Percentiles rank a stretch among this genome's conserved stretches.
phyloP scores from a whole-genome alignment of 2,329 filamentous ascomycete genomes.

The Pseudogymnoascus sp. region DNA sequence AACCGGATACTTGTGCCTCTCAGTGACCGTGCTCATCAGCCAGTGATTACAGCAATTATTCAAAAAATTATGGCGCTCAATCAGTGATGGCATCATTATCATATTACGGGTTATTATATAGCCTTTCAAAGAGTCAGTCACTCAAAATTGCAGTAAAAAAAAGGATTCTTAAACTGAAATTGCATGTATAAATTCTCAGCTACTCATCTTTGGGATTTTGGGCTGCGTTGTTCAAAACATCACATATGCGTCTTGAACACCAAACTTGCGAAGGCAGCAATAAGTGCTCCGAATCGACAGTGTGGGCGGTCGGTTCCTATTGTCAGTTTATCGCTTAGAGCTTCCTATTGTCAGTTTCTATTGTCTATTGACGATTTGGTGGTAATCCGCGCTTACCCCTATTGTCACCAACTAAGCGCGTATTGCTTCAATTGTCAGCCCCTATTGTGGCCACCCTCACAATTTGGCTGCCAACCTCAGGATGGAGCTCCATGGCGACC shows the following conservation, averaged over 20 bases:
- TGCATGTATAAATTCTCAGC: not conserved
- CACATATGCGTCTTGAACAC: not conserved
- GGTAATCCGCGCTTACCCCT: not conserved
- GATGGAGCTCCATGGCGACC: not conserved
- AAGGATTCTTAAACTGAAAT: not conserved
- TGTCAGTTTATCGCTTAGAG: not conserved
- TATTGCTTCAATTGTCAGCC: not conserved
- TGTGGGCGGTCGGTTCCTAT: not conserved
- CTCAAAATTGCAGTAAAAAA: not conserved
- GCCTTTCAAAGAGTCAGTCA: not conserved
- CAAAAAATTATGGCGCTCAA: too few relatives aligned
- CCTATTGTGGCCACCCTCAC: not conserved
- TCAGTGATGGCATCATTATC: not conserved
- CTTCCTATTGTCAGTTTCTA: not conserved
- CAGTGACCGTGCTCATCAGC: not conserved
- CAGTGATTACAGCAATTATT: not conserved
- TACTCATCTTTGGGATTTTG: not conserved
- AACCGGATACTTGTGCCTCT: not conserved
- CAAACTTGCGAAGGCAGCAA: not conserved
- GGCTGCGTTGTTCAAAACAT: not conserved
- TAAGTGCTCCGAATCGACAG: not conserved
- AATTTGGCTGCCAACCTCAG: not conserved
- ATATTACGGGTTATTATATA: not conserved
- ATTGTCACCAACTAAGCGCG: not conserved
- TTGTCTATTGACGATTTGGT: not conserved